Evolutionary conservation across 257 asterid species (phyloP), one percentile per base, ranked within the genome.

Genomic region (Asclepias syriaca): DNA sequence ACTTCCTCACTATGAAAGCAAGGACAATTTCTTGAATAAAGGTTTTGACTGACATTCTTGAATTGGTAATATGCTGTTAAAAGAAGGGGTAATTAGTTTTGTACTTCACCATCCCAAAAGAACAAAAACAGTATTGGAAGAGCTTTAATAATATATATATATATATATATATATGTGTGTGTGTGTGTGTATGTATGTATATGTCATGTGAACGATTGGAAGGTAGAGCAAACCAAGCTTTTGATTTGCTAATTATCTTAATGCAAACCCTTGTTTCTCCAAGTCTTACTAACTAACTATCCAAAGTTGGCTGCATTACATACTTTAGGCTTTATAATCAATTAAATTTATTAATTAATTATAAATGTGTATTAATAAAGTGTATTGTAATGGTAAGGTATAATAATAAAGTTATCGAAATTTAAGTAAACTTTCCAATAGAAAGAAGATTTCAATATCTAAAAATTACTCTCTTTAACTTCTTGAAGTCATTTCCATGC

Each of bases 261-360:
- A 48, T 24, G 8, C 46, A 48, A 3, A 18, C 43, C 27, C 8
- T 18, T 9, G 49, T 10, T 37, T 64, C 67, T 64, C 68, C 27
- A 15, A 64, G 50, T 5, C 68, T 37, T 8, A n/a, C 68, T 49
- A 7, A n/a, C 68, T 49, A 7, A 18, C 54, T 45, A 22, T 22
- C 57, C 54, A 48, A 43, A 9, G 32, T 56, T 65, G 63, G 18
- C 8, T 49, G 76, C 61, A 61, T 19, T 29, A 22, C 60, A 72
- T 24, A 24, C 27, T 24, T 24, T 0, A 24, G 27, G 27, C 0
- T 24, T 24, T 24, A 24, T 24, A 24, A 24, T 24, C 27, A 24
- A 24, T 24, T 24, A 24, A 24, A 24, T 24, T 24, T 24, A 24
- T 24, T 24, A 24, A 24, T 24, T 24, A 24, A 24, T 24, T 24